Conservation (phyloP, 1,284 basidiomycete species). For the Phylloporus sp. region DNA sequence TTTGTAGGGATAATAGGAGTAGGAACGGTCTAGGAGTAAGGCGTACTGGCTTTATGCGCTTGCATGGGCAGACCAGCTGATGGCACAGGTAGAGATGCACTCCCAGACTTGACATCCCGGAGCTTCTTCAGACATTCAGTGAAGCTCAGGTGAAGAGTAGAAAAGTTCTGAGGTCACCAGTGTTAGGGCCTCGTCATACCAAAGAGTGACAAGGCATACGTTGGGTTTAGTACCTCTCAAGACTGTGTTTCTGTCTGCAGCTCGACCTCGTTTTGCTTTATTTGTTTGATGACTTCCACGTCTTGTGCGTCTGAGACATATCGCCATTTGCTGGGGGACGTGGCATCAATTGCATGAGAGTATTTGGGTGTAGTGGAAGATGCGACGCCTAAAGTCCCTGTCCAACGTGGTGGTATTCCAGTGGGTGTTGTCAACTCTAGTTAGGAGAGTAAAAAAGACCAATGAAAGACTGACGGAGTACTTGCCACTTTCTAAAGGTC, state of each 20-base stretch:
- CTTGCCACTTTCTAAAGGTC: constrained; percentile 57
- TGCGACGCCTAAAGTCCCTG: constrained; percentile 23
- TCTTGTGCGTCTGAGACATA: constrained; percentile 83
- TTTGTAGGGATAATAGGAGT: neutral
- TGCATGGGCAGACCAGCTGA: constrained; percentile 54
- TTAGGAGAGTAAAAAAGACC: neutral
- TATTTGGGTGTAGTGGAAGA: constrained; percentile 44
- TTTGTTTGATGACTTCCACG: constrained; percentile 82
- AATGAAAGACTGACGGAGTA: neutral
- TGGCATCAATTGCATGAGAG: constrained; percentile 40
- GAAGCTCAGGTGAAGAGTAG: constrained; percentile 60
- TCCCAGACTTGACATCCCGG: constrained; percentile 62
- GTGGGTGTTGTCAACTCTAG: constrained; percentile 62
- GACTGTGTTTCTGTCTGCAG: constrained; percentile 77
- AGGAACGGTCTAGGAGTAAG: neutral
- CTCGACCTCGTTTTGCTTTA: constrained; percentile 74
- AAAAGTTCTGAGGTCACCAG: constrained; percentile 64
- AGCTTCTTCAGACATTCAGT: constrained; percentile 76
- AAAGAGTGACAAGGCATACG: constrained; percentile 44
- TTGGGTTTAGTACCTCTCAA: constrained; percentile 77
- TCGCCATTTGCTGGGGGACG: constrained; percentile 69
- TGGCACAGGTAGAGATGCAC: constrained; percentile 39
- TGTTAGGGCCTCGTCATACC: neutral
- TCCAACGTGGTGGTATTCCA: constrained; percentile 60
- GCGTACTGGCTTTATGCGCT: constrained; percentile 65